Percentiles rank a stretch among this genome's conserved stretches.
These are phyloP conservation scores for sorghum (Sorghum bicolor) DNA, from an alignment of 176 grass and related monocot genomes.

Conservation along the genomic window DNA sequence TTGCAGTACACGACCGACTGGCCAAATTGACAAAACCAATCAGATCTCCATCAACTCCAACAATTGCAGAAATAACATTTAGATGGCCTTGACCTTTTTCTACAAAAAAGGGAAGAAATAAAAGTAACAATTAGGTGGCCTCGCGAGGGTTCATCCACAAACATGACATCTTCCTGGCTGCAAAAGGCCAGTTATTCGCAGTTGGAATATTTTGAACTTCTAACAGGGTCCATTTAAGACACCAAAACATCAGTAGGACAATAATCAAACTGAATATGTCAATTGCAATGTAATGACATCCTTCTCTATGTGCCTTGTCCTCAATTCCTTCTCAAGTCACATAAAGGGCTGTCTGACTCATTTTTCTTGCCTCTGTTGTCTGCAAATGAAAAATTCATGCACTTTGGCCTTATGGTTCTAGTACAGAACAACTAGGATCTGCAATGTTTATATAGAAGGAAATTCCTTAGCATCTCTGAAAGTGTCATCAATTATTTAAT, in stretches of 20 bases:
- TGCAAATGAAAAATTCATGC: conserved; percentile 35
- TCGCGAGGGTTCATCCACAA: background rate
- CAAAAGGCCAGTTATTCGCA: background rate
- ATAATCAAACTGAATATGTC: conserved; percentile 14
- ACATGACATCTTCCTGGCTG: conserved; percentile 15
- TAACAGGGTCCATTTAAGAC: conserved; percentile 17
- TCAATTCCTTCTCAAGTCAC: conserved; percentile 36
- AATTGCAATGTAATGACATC: conserved; percentile 30
- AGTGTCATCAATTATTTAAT: background rate
- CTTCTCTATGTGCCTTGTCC: conserved; percentile 24
- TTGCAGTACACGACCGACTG: background rate
- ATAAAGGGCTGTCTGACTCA: conserved; percentile 21
- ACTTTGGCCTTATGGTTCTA: conserved; percentile 31
- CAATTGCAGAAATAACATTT: background rate
- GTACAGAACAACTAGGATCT: conserved; percentile 47
- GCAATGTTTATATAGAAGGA: conserved; percentile 30
- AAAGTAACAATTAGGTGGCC: background rate
- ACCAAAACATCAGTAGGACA: conserved; percentile 39
- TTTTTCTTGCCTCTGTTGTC: conserved; percentile 43
- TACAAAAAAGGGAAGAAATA: background rate
- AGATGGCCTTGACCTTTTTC: background rate
- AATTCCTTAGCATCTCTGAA: conserved; percentile 13
- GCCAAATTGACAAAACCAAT: conserved; percentile 2
- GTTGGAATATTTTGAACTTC: conserved; percentile 17
- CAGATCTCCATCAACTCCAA: background rate